Conservation (phyloP, 345 rosid species). For the Capsella bursapastoris region DNA sequence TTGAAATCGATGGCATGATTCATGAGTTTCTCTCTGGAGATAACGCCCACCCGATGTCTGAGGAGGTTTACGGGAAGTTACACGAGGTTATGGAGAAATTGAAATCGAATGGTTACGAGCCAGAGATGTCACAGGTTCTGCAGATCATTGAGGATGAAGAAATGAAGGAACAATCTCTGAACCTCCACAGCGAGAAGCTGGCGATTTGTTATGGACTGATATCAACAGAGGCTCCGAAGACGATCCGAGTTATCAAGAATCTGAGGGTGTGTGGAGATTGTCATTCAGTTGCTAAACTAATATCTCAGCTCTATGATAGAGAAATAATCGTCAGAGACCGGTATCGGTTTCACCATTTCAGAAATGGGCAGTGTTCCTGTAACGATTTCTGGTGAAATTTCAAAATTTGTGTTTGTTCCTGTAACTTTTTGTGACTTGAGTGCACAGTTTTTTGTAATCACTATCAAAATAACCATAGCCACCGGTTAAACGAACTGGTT, state of each 20-base stretch:
- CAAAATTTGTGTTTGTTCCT: conserved; percentile 7
- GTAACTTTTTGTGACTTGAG: not conserved
- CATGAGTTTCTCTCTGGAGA: conserved; percentile 76
- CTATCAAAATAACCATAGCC: too few relatives aligned
- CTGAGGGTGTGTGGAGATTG: conserved; percentile 76
- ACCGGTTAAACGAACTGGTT: too few relatives aligned
- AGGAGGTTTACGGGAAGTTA: conserved; percentile 57
- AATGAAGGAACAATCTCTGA: conserved; percentile 64
- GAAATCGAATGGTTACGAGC: conserved; percentile 56
- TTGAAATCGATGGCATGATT: conserved; percentile 64
- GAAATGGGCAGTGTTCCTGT: conserved; percentile 68
- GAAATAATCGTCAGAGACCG: conserved; percentile 67
- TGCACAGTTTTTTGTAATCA: too few relatives aligned
- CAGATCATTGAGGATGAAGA: conserved; percentile 72
- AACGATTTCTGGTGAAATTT: conserved; percentile 65
- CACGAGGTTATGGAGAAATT: conserved; percentile 56
- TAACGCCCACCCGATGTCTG: conserved; percentile 56
- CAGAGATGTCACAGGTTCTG: conserved; percentile 63
- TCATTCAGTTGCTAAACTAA: conserved; percentile 65
- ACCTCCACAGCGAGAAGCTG: conserved; percentile 68
- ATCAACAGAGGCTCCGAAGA: conserved; percentile 50
- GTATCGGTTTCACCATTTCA: conserved; percentile 72
- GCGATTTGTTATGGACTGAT: conserved; percentile 75
- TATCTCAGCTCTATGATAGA: conserved; percentile 59
- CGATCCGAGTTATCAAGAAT: conserved; percentile 66